phyloP scores from a whole-genome alignment of 2,329 filamentous ascomycete genomes.

The Aspergillus floridensis region DNA sequence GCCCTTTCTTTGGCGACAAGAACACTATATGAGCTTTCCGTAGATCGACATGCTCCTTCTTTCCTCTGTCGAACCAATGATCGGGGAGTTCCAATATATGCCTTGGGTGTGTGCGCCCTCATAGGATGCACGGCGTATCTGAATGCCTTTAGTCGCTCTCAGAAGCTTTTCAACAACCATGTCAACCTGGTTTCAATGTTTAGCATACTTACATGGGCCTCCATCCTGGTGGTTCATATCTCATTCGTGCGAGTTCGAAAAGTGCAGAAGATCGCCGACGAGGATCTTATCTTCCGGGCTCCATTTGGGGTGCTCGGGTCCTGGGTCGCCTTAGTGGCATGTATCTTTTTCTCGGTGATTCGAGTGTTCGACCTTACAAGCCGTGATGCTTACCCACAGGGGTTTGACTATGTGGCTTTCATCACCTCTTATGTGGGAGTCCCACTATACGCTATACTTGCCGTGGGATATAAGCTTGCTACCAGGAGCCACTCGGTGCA shows the following conservation, averaged over 20 bases:
- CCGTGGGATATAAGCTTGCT: constrained; percentile 64
- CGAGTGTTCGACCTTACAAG: constrained; percentile 74
- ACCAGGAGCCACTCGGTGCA: constrained; percentile 55
- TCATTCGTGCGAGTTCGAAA: constrained; percentile 61
- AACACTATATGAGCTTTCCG: constrained; percentile 68
- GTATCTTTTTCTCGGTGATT: constrained; percentile 69
- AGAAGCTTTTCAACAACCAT: constrained; percentile 60
- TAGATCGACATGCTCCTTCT: constrained; percentile 67
- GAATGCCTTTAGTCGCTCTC: constrained; percentile 58
- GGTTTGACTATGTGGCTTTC: constrained; percentile 69
- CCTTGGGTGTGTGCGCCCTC: constrained; percentile 58
- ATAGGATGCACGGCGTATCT: constrained; percentile 67
- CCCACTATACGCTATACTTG: constrained; percentile 66
- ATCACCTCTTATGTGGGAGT: constrained; percentile 74
- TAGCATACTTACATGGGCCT: constrained; percentile 65
- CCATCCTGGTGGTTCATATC: constrained; percentile 65
- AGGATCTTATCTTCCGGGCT: constrained; percentile 60
- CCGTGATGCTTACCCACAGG: constrained; percentile 43
- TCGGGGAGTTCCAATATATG: constrained; percentile 66
- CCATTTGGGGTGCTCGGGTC: constrained; percentile 70
- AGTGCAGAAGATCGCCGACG: constrained; percentile 58
- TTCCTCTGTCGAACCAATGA: constrained; percentile 68
- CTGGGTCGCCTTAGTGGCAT: constrained; percentile 64
- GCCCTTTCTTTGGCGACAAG: constrained; percentile 72
- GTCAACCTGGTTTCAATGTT: constrained; percentile 66